Evolutionary conservation across 1,139 yeast species (phyloP).

Genomic region (Lodderomyces theae): DNA sequence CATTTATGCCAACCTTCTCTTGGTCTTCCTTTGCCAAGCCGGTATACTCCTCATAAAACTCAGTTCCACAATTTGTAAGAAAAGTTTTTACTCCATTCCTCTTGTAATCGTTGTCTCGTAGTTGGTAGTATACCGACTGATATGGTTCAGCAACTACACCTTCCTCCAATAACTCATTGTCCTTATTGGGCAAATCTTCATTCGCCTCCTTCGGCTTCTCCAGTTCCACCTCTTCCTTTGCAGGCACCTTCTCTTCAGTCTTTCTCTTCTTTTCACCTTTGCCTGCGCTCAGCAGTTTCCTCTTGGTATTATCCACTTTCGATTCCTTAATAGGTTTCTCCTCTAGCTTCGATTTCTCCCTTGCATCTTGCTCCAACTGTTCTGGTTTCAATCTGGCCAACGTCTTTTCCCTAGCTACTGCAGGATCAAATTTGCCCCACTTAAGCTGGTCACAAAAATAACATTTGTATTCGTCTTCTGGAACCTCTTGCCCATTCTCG

Average conservation of each 20-base stretch:
- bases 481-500: conserved; percentile 67
- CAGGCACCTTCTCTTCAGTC: conserved; percentile 16
- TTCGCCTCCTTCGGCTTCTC: conserved; percentile 11
- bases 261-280: conserved; percentile 24
- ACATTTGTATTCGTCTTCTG: conserved; percentile 77
- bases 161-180: conserved; percentile 39
- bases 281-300: conserved; percentile 31
- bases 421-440: conserved; percentile 52
- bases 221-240: conserved; percentile 12
- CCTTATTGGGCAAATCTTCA: conserved; percentile 33
- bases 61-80: conserved; percentile 23
- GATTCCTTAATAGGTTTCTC: not conserved
- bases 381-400: conserved; percentile 30
- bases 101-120: conserved; percentile 48
- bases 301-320: conserved; percentile 15
- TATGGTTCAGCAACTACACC: conserved; percentile 48
- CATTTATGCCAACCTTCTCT: conserved; percentile 18
- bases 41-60: conserved; percentile 16
- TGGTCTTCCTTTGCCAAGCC: conserved; percentile 16
- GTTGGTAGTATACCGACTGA: conserved; percentile 49
- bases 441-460: conserved; percentile 65
- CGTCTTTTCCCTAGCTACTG: conserved; percentile 33
- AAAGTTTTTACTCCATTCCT: conserved; percentile 31
- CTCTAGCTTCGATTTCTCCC: conserved; percentile 1
- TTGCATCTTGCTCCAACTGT: conserved; percentile 8